Conservation (phyloP, 148 eudicot species). For the Cornus suecica region DNA sequence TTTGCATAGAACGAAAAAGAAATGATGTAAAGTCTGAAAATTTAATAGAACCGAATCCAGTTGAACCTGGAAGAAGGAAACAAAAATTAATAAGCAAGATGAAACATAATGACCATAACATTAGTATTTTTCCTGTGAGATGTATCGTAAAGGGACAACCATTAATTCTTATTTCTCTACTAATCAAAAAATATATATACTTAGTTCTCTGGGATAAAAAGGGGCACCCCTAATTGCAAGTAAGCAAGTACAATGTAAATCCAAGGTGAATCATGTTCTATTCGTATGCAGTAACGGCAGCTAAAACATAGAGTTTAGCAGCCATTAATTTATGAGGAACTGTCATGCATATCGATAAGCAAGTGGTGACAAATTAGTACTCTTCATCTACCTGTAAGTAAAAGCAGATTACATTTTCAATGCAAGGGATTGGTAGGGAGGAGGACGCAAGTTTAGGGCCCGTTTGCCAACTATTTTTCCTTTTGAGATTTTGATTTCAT, state of each 20-base stretch:
- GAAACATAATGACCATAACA: background rate
- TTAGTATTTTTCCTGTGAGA: background rate
- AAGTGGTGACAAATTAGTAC: background rate
- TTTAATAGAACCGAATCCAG: conserved; percentile 62
- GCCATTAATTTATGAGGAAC: background rate
- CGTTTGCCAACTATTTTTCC: too few species aligned
- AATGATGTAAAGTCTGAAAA: conserved; percentile 80
- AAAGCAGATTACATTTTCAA: background rate
- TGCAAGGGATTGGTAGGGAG: background rate
- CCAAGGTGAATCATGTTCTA: background rate
- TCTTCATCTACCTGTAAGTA: background rate
- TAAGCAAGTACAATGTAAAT: background rate
- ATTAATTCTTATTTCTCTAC: background rate
- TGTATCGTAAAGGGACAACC: background rate
- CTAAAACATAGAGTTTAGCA: background rate
- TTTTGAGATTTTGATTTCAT: too few species aligned
- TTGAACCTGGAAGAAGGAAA: conserved; percentile 50
- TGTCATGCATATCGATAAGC: background rate
- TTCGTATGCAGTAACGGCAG: background rate
- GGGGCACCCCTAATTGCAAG: conserved; percentile 1
- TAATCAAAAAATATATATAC: too few species aligned
- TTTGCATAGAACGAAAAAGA: conserved; percentile 88
- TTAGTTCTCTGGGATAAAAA: too few species aligned
- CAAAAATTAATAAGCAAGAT: conserved; percentile 5
- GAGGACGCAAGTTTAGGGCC: background rate